These are phyloP conservation scores for Piper longum DNA, from an alignment of 164 flowering plant species.

Conservation along the genomic window DNA sequence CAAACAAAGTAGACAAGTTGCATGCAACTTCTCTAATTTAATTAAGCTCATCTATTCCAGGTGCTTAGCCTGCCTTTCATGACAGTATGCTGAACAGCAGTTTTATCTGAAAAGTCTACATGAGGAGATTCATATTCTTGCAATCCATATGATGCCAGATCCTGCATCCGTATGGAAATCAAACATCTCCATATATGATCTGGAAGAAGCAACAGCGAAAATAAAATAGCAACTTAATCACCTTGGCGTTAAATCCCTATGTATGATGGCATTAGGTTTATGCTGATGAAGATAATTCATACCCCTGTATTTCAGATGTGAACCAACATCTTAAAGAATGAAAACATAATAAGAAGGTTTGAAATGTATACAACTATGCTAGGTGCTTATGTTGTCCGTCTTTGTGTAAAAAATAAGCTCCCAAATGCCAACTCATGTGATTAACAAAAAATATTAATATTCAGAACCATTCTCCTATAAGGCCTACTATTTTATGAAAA, in stretches of 20 bases:
- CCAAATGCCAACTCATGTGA: neutral
- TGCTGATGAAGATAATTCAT: conserved; percentile 67
- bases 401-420: too few relatives aligned
- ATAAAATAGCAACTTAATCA: conserved; percentile 4
- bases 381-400: neutral
- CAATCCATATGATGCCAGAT: too few relatives aligned
- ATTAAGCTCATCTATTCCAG: too few relatives aligned
- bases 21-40: too few relatives aligned
- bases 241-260: conserved; percentile 60
- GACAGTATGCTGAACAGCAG: too few relatives aligned
- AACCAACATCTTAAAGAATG: conserved; percentile 1
- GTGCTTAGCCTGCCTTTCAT: too few relatives aligned
- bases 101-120: too few relatives aligned
- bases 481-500: too few relatives aligned
- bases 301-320: conserved; percentile 26
- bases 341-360: neutral
- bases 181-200: neutral
- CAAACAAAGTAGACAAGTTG: too few relatives aligned
- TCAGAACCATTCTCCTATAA: too few relatives aligned
- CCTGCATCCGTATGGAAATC: neutral
- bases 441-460: too few relatives aligned
- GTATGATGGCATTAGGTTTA: conserved; percentile 47
- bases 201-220: neutral
- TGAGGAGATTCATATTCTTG: too few relatives aligned
- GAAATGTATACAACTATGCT: neutral